Evolutionary conservation across 306 rosid genomes (phyloP).

Genomic region (Argentina anserina): DNA sequence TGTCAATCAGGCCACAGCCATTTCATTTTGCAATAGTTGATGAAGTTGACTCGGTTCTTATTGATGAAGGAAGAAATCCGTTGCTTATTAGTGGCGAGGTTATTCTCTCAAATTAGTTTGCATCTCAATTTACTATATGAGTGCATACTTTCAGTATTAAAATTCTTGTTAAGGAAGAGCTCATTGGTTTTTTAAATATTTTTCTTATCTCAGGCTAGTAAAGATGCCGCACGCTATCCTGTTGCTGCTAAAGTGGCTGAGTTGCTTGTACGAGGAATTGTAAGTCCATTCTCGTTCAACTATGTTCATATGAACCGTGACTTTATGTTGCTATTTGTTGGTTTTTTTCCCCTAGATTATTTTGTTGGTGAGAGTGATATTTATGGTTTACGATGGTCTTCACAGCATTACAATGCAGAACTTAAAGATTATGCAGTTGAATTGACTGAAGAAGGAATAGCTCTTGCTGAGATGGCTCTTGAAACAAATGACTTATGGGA

Average conservation of each 20-base stretch:
- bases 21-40: constrained; percentile 97
- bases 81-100: constrained; percentile 96
- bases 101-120: constrained; percentile 12
- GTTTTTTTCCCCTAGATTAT: background rate
- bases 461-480: constrained; percentile 91
- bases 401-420: constrained; percentile 86
- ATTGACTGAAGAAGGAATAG: constrained; percentile 95
- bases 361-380: background rate
- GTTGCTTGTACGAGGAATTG: constrained; percentile 65
- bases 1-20: constrained; percentile 80
- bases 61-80: constrained; percentile 98
- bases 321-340: constrained; percentile 14
- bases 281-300: constrained; percentile 42
- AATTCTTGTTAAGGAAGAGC: background rate
- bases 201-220: constrained; percentile 60
- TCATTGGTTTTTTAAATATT: background rate
- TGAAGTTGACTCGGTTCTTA: constrained; percentile 95
- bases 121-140: constrained; percentile 11
- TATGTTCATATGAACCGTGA: constrained; percentile 15
- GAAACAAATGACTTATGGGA: constrained; percentile 97
- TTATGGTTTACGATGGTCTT: constrained; percentile 18
- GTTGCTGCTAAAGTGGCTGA: constrained; percentile 98
- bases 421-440: constrained; percentile 90
- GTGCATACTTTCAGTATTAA: constrained; percentile 19
- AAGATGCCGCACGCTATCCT: constrained; percentile 93